Evolutionary conservation across 148 eudicot species (phyloP).

Genomic region (Silene conica): DNA sequence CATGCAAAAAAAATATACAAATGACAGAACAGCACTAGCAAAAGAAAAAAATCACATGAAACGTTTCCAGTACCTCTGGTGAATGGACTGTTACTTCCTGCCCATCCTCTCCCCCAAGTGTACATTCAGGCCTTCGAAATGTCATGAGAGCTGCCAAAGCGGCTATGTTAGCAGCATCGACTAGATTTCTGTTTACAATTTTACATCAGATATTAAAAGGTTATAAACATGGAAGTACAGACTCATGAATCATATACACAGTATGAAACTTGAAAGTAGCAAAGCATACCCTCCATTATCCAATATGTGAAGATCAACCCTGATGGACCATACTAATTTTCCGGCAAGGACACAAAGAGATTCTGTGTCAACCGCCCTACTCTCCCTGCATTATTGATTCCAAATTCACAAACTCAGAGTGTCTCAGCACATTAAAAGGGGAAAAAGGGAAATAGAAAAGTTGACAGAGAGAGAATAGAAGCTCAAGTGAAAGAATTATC

Average conservation of each 20-base stretch:
- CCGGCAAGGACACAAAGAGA: slow-evolving; percentile 91
- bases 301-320: slow-evolving; percentile 82
- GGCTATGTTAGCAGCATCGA: slow-evolving; percentile 98
- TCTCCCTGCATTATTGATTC: slow-evolving; percentile 58
- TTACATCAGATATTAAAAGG: slow-evolving; percentile 9
- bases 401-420: slow-evolving; percentile 6
- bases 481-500: not conserved
- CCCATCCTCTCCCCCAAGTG: slow-evolving; percentile 73
- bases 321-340: slow-evolving; percentile 83
- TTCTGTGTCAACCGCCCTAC: slow-evolving; percentile 93
- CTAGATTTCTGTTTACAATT: slow-evolving; percentile 65
- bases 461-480: not conserved
- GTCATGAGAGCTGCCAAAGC: slow-evolving; percentile 88
- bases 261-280: slow-evolving; percentile 11
- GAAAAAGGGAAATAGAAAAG: too few relatives aligned
- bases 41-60: slow-evolving; percentile 2
- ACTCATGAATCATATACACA: not conserved
- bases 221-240: not conserved
- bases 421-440: not conserved
- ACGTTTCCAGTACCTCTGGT: slow-evolving; percentile 52
- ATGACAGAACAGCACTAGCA: not conserved
- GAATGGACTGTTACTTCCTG: slow-evolving; percentile 72
- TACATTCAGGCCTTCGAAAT: slow-evolving; percentile 86
- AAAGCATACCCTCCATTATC: slow-evolving; percentile 84
- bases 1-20: not conserved